These are phyloP conservation scores for Peronospora farinosa DNA, from an alignment of 352 stramenopile species.

Conservation along the genomic window DNA sequence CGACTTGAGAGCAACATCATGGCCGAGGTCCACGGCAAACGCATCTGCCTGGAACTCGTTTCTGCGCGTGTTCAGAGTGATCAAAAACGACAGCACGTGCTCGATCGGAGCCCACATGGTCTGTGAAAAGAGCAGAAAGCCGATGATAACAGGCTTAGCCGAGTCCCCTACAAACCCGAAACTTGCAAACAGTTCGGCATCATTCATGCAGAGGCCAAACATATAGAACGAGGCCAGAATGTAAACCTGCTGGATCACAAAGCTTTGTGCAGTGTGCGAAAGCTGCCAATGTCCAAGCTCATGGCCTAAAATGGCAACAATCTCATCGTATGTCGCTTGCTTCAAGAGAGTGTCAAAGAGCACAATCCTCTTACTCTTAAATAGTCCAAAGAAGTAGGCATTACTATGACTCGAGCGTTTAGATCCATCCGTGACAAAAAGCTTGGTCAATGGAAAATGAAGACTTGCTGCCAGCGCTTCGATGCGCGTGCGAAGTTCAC, in stretches of 20 bases:
- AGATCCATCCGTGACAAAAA: conserved; percentile 97
- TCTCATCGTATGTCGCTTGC: conserved; percentile 89
- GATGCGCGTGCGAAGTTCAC: conserved; percentile 89
- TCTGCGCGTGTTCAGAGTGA: conserved; percentile 71
- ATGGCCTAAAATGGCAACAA: conserved; percentile 94
- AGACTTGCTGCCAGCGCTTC: conserved; percentile 88
- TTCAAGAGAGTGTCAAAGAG: conserved; percentile 96
- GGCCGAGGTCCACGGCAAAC: conserved; percentile 90
- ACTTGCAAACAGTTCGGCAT: conserved; percentile 63
- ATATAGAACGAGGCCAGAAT: conserved; percentile 71
- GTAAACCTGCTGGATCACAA: conserved; percentile 90
- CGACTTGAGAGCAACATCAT: conserved; percentile 87
- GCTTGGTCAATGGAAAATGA: conserved; percentile 93
- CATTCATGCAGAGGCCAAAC: conserved; percentile 77
- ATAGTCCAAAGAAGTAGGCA: conserved; percentile 90
- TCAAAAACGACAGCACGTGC: conserved; percentile 63
- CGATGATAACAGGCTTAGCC: conserved; percentile 65
- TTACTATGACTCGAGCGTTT: conserved; percentile 92
- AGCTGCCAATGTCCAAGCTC: conserved; percentile 97
- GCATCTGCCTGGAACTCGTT: conserved; percentile 89
- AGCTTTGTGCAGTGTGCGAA: conserved; percentile 91
- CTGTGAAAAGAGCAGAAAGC: conserved; percentile 80
- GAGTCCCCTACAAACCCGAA: conserved; percentile 59
- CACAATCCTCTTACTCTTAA: conserved; percentile 96
- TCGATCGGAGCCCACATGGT: conserved; percentile 78